Base-by-base conservation (phyloP, 2,329 filamentous ascomycete genomes). In the Pestalotiopsis fici region DNA sequence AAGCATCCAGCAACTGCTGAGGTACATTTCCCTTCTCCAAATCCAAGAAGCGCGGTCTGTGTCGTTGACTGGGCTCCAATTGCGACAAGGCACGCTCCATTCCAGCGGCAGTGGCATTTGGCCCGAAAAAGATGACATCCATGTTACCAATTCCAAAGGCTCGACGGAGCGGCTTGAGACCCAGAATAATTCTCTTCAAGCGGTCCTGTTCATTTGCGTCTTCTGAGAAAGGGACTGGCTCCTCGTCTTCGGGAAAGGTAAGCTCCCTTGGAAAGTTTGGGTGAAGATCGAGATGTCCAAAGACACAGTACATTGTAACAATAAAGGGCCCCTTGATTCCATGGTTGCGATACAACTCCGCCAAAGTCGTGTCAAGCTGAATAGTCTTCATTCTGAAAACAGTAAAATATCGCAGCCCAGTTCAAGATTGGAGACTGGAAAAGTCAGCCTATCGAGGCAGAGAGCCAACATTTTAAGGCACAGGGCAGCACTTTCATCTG, bases 231-330 rank as follows among this genome's bases (percentile, higher is more conserved):
- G 72, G 72, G 15, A 73, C 70, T 18, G 72, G 72, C 64, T 73
- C 72, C 63, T 73, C 72, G 43, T 73, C 72, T 43, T 73, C 72
- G 5, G 72, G 72, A 39, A 68, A 73, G 35, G 69, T 55, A 18
- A 66, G 56, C 67, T 73, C 72, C 35, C 70, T 65, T 6, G 72
- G 70, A 50, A 72, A 73, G 9, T 59, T 65, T 0, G 72, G 69
- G 47, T 73, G 72, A 21, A 73, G 69, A 28, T 73, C 72, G 66
- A 73, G 61, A 15, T 71, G 70, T 1, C 66, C 70, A 54, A 73
- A 73, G 57, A 73, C 72, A 25, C 72, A 73, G 59, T 73, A 69
- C 71, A 72, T 73, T 18, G 72, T 73, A 9, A 70, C 70, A 60
- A 73, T 68, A 61, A 73, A 73, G 2, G 69, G 67, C 2, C 71